Conservation (phyloP, 345 rosid genomes). For the Clarkia xantiana region DNA sequence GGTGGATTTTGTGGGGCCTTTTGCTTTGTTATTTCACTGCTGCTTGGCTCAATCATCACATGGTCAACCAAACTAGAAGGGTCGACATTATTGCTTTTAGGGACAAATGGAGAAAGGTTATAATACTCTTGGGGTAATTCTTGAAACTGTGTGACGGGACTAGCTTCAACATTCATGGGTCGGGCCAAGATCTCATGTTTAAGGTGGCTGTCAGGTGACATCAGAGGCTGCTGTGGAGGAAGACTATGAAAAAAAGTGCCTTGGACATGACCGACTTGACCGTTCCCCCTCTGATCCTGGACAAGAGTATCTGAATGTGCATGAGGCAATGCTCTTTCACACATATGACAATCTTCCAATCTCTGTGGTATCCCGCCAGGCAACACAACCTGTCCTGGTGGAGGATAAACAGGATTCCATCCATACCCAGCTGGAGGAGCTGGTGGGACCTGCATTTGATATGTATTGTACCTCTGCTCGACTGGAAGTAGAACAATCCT, state of each 20-base stretch:
- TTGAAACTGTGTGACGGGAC: constrained; percentile 11
- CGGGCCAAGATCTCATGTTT: constrained; percentile 15
- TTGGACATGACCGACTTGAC: constrained; percentile 11
- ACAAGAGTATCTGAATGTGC: constrained; percentile 48
- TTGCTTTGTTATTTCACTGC: constrained; percentile 18
- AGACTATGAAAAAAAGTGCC: constrained; percentile 34
- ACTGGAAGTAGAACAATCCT: constrained; percentile 35
- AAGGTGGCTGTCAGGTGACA: constrained; percentile 16
- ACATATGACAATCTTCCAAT: constrained; percentile 43
- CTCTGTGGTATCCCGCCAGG: constrained; percentile 30
- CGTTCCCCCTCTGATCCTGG: constrained; percentile 18
- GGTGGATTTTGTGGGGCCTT: constrained; percentile 17
- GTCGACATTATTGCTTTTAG: too few relatives aligned
- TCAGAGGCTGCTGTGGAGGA: constrained; percentile 10
- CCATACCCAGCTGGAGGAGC: constrained; percentile 31
- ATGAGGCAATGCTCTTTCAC: constrained; percentile 60
- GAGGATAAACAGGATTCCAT: constrained; percentile 29
- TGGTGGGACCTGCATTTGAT: constrained; percentile 24
- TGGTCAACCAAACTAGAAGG: constrained; percentile 5
- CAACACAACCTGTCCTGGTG: constrained; percentile 21
- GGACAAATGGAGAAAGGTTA: constrained; percentile 4
- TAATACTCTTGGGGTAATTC: constrained; percentile 24
- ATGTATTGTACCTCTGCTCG: constrained; percentile 28
- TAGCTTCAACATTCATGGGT: constrained; percentile 13
- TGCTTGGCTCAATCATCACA: constrained; percentile 19